These are phyloP conservation scores for Sambucus nigra DNA, from an alignment of 129 eudicot genomes.

Conservation along the genomic window DNA sequence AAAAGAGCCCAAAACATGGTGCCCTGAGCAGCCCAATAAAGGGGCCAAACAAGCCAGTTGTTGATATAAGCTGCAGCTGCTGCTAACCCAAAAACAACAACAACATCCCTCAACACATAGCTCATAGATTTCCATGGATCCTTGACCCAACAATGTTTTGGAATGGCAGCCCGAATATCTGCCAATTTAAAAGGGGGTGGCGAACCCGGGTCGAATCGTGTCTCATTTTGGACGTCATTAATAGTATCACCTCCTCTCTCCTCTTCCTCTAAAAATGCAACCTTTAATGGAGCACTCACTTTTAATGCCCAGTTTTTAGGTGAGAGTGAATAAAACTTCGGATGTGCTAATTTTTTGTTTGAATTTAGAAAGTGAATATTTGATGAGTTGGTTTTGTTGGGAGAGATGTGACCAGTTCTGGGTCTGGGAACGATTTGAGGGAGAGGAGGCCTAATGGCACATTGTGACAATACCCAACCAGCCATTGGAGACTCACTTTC, in stretches of 20 bases:
- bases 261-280: slow-evolving; percentile 27
- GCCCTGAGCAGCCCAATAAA: slow-evolving; percentile 71
- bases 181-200: slow-evolving; percentile 56
- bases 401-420: slow-evolving; percentile 22
- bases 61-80: slow-evolving; percentile 39
- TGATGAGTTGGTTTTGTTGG: slow-evolving; percentile 14
- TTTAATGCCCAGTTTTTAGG: slow-evolving; percentile 18
- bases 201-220: slow-evolving; percentile 42
- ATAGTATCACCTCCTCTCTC: slow-evolving; percentile 14
- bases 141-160: slow-evolving; percentile 66
- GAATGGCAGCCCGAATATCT: slow-evolving; percentile 52
- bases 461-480: slow-evolving; percentile 44
- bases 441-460: slow-evolving; percentile 36
- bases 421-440: slow-evolving; percentile 33
- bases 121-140: slow-evolving; percentile 59
- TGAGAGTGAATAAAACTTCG: slow-evolving; percentile 19
- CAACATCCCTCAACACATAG: slow-evolving; percentile 59
- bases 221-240: slow-evolving; percentile 6
- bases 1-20: slow-evolving; percentile 69
- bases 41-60: slow-evolving; percentile 51
- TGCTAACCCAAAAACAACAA: slow-evolving; percentile 39
- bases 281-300: slow-evolving; percentile 42
- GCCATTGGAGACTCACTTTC: slow-evolving; percentile 38
- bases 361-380: slow-evolving; percentile 13
- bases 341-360: slow-evolving; percentile 10